These are phyloP conservation scores for Tulasnella sp. DNA, from an alignment of 768 basidiomycete genomes.

Conservation along the genomic window DNA sequence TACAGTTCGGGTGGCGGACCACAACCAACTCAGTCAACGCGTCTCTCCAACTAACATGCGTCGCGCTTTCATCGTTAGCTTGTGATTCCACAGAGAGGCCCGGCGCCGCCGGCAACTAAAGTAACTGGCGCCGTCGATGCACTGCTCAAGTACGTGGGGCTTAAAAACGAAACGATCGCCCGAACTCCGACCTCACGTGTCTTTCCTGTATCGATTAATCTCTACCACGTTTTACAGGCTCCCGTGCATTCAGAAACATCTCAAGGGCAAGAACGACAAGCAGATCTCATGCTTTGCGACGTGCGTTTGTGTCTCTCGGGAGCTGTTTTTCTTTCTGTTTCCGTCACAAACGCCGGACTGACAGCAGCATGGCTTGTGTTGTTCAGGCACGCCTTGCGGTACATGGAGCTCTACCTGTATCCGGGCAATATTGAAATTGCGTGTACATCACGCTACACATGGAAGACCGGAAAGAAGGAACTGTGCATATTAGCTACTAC, in stretches of 20 bases:
- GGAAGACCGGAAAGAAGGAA: conserved; percentile 81
- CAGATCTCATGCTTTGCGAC: conserved; percentile 89
- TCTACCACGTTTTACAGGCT: conserved; percentile 39
- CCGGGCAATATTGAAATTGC: conserved; percentile 78
- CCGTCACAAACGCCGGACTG: conserved; percentile 15
- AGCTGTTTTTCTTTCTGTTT: conserved; percentile 24
- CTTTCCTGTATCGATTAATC: conserved; percentile 21
- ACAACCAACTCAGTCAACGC: neutral
- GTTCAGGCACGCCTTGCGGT: conserved; percentile 71
- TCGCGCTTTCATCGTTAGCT: conserved; percentile 11
- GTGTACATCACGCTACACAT: conserved; percentile 78
- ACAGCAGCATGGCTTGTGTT: conserved; percentile 18
- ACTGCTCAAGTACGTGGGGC: conserved; percentile 52
- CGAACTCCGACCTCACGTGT: conserved; percentile 15
- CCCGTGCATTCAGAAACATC: conserved; percentile 63
- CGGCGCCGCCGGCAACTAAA: conserved; percentile 28
- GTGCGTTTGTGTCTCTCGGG: conserved; percentile 41
- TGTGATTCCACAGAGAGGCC: conserved; percentile 19
- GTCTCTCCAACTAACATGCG: too few relatives aligned
- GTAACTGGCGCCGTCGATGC: conserved; percentile 66
- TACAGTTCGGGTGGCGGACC: conserved; percentile 29
- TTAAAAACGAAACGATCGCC: neutral
- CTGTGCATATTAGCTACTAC: conserved; percentile 80
- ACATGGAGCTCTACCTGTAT: conserved; percentile 79
- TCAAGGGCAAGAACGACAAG: conserved; percentile 63